Base-by-base conservation (phyloP, 202 grass and related monocot species). In the Setaria viridis region DNA sequence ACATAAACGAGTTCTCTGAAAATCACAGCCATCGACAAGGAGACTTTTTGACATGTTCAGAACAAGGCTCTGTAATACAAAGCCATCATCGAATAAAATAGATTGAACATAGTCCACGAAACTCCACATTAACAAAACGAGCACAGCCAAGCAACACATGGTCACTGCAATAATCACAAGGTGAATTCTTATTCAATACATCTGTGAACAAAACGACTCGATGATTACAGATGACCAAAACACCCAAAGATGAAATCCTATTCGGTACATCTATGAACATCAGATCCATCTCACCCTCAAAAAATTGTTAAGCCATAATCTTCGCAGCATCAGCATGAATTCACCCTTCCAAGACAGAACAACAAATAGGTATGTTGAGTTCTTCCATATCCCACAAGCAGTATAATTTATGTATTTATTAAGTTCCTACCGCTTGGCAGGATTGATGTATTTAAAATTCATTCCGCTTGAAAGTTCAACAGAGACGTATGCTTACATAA, bases 401-500 rank as follows among this genome's bases (percentile, higher is more conserved):
- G 46, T 62, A 45, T 14, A 72, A 59, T 9, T 41, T 21, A 86
- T 62, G 78, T 9, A 57, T 57, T 20, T 56, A 25, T 25, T 2
- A 20, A 56, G 20, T 19, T 57, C 55, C 17, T 57, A 57, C 55
- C 19, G 6, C 20, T n/a, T 21, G 19, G 55, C 6, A n/a, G 7
- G 55, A 47, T 29, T 60, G n/a, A 90, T 62, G 65, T 37, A 48
- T 57, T 48, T 9, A 11, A 60, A 60, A 80, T 67, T 67, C 47
- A 67, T 80, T 67, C 37, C 75, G 29, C 29, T 65, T 48, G 8
- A 79, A 79, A 58, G 39, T 2, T 2, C 6, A 15, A 43, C 51
- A 21, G 20, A 9, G 55, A 35, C 21, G 60, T 25, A 25, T 33
- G 15, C 64, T 41, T 16, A 54, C 60, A 54, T 8, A 54, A 71